Percentiles rank a stretch among this genome's conserved stretches.
These are phyloP conservation scores for Ogataea neopini DNA, from an alignment of 805 yeast genomes.

Conservation along the genomic window DNA sequence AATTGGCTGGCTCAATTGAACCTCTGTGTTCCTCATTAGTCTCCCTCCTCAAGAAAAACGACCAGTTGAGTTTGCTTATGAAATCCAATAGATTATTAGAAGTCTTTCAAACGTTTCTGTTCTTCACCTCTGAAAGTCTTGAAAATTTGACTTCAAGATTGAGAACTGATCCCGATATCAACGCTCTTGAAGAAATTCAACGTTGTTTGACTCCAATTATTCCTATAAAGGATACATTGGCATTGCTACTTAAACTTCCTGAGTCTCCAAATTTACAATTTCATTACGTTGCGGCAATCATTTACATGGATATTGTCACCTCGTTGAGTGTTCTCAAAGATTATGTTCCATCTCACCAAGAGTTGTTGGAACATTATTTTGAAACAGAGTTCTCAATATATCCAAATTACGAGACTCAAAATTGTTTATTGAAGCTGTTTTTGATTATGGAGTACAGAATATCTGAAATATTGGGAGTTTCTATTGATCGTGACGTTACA, in stretches of 20 bases:
- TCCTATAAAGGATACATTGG: constrained; percentile 13
- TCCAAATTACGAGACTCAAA: constrained; percentile 35
- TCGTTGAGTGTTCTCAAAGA: constrained; percentile 28
- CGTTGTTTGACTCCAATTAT: constrained; percentile 12
- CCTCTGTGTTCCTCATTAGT: constrained; percentile 11
- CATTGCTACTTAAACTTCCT: constrained; percentile 4
- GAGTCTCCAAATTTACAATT: constrained; percentile 5
- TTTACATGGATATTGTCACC: constrained; percentile 22
- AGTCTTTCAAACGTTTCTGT: constrained; percentile 12
- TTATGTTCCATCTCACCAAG: constrained; percentile 32
- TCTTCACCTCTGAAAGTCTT: constrained; percentile 17
- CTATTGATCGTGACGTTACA: constrained; percentile 51
- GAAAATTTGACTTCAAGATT: constrained; percentile 14
- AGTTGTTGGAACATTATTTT: constrained; percentile 38
- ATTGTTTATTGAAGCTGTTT: constrained; percentile 42
- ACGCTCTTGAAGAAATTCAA: constrained; percentile 15
- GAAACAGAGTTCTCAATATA: constrained; percentile 27
- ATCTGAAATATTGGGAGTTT: constrained; percentile 38
- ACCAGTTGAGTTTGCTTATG: background rate
- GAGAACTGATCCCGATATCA: constrained; percentile 15
- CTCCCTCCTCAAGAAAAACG: constrained; percentile 1
- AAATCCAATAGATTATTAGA: constrained; percentile 8
- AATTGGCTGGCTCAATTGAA: constrained; percentile 8
- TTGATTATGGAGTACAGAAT: constrained; percentile 49
- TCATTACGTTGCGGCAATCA: constrained; percentile 11